Conservation (phyloP, 164 flowering plant species). For the Umbilicus rupestris region DNA sequence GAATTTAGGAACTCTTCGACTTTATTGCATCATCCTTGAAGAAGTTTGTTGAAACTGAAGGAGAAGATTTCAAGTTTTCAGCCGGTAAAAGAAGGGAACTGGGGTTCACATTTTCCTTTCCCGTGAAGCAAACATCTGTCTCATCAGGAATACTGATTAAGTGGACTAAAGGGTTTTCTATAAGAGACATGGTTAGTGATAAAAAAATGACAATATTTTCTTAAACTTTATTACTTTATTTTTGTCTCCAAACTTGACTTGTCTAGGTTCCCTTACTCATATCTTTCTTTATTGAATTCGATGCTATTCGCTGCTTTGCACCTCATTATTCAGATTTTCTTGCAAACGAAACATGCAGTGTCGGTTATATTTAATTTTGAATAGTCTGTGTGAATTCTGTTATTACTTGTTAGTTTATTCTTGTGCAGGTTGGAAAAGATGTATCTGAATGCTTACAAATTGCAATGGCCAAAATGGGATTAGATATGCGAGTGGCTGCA, state of each 20-base stretch:
- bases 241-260: no score
- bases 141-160: conserved; percentile 69
- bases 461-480: conserved; percentile 46
- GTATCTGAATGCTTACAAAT: conserved; percentile 51
- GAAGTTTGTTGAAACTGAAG: conserved; percentile 60
- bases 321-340: not conserved
- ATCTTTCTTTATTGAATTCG: not conserved
- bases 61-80: conserved; percentile 21
- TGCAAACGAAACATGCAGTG: not conserved
- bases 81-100: conserved; percentile 43
- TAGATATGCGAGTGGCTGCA: conserved; percentile 61
- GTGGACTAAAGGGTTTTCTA: conserved; percentile 86
- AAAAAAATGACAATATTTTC: not conserved
- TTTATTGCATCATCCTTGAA: conserved; percentile 59
- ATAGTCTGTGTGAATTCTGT: not conserved
- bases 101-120: conserved; percentile 93
- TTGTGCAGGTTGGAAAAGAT: conserved; percentile 57
- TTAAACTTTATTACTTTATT: not conserved
- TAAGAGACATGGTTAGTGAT: conserved; percentile 63
- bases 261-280: not conserved
- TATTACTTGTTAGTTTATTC: not conserved
- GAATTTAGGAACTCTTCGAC: conserved; percentile 73
- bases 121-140: conserved; percentile 63
- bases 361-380: not conserved
- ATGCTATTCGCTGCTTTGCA: not conserved